Conservation (phyloP, 1,284 basidiomycete genomes). For the Trametes hirsuta region DNA sequence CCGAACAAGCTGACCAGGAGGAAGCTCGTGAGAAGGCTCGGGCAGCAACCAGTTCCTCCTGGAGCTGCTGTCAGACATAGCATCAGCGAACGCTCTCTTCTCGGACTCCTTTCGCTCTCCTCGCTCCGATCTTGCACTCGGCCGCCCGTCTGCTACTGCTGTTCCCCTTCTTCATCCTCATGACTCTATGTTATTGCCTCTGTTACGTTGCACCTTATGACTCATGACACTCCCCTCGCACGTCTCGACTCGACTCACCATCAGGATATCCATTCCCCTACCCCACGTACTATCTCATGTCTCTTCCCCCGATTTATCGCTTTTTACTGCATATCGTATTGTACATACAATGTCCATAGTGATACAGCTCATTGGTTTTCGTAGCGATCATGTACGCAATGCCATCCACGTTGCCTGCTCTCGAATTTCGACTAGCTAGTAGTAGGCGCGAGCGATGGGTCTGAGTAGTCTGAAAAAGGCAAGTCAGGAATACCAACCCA, state of each 20-base stretch:
- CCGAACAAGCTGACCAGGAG: conserved; percentile 78
- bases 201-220: conserved; percentile 23
- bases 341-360: conserved; percentile 32
- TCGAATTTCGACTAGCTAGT: not conserved
- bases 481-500: conserved; percentile 16
- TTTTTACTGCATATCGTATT: conserved; percentile 29
- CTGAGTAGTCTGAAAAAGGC: conserved; percentile 13
- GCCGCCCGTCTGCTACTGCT: conserved; percentile 24
- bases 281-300: conserved; percentile 24
- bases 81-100: conserved; percentile 3
- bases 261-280: conserved; percentile 20
- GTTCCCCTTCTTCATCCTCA: conserved; percentile 33
- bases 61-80: conserved; percentile 67
- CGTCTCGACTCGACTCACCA: conserved; percentile 20
- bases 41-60: conserved; percentile 48
- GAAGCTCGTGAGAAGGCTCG: conserved; percentile 71
- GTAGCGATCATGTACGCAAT: conserved; percentile 23
- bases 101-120: conserved; percentile 9
- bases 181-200: conserved; percentile 28
- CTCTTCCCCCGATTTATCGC: conserved; percentile 25
- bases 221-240: conserved; percentile 23
- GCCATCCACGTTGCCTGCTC: conserved; percentile 20
- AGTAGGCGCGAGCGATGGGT: not conserved
- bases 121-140: conserved; percentile 3
- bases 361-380: conserved; percentile 24